Conservation (phyloP, 1,284 basidiomycete species). For the Garcileccinum viscosum region DNA sequence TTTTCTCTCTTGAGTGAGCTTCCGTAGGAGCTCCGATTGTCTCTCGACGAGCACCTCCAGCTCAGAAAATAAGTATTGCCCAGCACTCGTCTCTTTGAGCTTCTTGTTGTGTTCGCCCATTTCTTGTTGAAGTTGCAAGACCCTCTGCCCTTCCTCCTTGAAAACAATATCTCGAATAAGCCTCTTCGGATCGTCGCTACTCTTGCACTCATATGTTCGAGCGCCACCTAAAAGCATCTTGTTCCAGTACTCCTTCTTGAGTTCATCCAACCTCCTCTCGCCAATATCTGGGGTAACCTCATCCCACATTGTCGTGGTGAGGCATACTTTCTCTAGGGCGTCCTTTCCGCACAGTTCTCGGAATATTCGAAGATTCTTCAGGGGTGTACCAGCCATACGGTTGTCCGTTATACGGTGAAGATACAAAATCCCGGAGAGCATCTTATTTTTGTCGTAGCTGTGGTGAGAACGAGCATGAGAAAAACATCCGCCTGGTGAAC, state of each 20-base stretch:
- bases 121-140: neutral
- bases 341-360: slow-evolving; percentile 48
- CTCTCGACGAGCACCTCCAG: neutral
- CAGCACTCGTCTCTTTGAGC: neutral
- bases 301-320: slow-evolving; percentile 8
- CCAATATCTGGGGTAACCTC: slow-evolving; percentile 4
- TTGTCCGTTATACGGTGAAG: slow-evolving; percentile 54
- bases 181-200: neutral
- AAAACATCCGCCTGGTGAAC: neutral
- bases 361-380: slow-evolving; percentile 49
- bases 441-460: slow-evolving; percentile 40
- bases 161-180: neutral
- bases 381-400: slow-evolving; percentile 48
- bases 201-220: neutral
- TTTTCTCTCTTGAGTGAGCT: neutral
- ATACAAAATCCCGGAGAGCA: slow-evolving; percentile 52
- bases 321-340: neutral
- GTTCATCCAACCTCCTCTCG: slow-evolving; percentile 4
- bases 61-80: neutral
- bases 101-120: neutral
- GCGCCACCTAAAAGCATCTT: neutral
- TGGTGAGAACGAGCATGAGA: neutral
- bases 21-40: neutral
- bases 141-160: neutral
- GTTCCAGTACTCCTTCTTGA: slow-evolving; percentile 6